Evolutionary conservation across 768 basidiomycete species (phyloP).

Genomic region (Leccinum obscurum): DNA sequence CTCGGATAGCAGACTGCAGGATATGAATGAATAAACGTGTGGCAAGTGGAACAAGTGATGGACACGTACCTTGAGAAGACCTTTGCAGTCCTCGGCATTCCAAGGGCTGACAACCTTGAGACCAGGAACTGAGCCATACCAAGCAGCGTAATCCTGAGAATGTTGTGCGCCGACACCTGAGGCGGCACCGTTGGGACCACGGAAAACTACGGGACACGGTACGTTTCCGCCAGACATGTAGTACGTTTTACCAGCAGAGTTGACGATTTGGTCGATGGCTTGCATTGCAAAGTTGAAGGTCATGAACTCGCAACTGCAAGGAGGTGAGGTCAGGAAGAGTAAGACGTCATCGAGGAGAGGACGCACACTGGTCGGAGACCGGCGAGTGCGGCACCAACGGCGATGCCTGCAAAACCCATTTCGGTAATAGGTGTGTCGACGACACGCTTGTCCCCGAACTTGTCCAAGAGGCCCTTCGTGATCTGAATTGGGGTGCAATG

Average conservation of each 20-base stretch:
- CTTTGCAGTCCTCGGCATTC: constrained; percentile 99
- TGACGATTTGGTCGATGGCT: constrained; percentile 99
- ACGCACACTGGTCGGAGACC: constrained; percentile 90
- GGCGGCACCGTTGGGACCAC: constrained; percentile 98
- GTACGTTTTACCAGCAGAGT: constrained; percentile 99
- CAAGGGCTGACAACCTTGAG: constrained; percentile 98
- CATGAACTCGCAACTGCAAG: constrained; percentile 94
- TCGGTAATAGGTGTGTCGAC: constrained; percentile 97
- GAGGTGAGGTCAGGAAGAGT: constrained; percentile 10
- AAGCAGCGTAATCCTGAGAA: constrained; percentile 95
- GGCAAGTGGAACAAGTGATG: background rate
- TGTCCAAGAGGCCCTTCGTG: constrained; percentile 97
- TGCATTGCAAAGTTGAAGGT: constrained; percentile 99
- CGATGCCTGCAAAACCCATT: constrained; percentile 98
- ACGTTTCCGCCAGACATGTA: constrained; percentile 99
- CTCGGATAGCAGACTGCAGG: constrained; percentile 86
- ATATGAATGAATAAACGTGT: background rate
- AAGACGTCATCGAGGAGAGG: constrained; percentile 1
- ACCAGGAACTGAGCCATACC: constrained; percentile 92
- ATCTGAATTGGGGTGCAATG: constrained; percentile 51
- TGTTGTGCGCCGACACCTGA: constrained; percentile 97
- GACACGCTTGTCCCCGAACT: constrained; percentile 98
- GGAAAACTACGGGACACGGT: constrained; percentile 98
- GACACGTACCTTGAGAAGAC: constrained; percentile 81
- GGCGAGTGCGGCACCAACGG: constrained; percentile 90